These are phyloP conservation scores for Haplosporangium gracile DNA, from an alignment of 192 early-diverging fungal species.

Conservation along the genomic window DNA sequence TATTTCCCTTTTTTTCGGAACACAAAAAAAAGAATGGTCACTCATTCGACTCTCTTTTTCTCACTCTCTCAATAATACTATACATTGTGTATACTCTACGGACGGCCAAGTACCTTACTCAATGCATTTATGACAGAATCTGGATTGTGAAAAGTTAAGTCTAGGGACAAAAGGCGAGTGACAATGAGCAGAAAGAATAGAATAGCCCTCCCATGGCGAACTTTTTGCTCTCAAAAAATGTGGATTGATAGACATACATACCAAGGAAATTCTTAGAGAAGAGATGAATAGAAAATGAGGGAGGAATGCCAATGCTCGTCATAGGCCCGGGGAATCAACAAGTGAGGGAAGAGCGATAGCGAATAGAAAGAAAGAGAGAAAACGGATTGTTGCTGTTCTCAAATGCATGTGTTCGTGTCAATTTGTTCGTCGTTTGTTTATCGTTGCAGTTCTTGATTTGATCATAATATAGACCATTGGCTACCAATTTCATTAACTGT, in stretches of 20 bases:
- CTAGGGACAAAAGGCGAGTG: background rate
- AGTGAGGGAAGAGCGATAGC: background rate
- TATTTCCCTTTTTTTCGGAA: background rate
- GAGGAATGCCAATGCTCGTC: background rate
- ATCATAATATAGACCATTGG: background rate
- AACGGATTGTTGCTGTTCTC: background rate
- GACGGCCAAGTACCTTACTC: background rate
- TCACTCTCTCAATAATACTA: background rate
- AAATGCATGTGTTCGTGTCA: background rate
- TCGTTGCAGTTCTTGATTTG: no score
- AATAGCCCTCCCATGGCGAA: no score
- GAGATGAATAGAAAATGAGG: background rate
- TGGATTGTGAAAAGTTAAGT: background rate
- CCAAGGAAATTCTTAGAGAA: no score
- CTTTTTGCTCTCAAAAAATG: background rate
- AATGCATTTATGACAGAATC: background rate
- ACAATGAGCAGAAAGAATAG: no score
- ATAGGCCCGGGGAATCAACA: background rate
- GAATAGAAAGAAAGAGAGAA: background rate
- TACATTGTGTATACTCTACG: background rate
- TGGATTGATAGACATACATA: background rate
- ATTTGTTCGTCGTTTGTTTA: background rate
- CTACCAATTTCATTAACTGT: background rate
- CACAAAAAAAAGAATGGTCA: background rate
- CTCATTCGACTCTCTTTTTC: background rate